Evolutionary conservation across 164 flowering plant species (phyloP).

Genomic region (Tinospora cordifolia): DNA sequence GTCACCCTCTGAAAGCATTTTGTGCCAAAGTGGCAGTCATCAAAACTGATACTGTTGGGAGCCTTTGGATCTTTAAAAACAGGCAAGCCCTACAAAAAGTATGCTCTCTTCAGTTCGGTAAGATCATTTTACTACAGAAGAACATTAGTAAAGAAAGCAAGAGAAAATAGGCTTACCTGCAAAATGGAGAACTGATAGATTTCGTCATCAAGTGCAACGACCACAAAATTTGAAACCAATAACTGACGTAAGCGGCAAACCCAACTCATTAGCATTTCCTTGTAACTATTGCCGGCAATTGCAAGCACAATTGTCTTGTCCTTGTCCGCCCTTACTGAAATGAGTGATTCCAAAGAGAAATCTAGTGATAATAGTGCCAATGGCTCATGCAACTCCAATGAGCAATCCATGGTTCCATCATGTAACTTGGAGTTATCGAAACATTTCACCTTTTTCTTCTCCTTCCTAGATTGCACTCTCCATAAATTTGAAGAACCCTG

Average conservation of each 20-base stretch:
- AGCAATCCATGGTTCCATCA: slow-evolving; percentile 25
- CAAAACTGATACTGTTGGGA: slow-evolving; percentile 65
- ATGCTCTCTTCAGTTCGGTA: background rate
- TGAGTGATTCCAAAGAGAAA: slow-evolving; percentile 54
- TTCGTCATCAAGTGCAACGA: slow-evolving; percentile 80
- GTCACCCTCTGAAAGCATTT: slow-evolving; percentile 93
- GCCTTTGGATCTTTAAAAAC: slow-evolving; percentile 62
- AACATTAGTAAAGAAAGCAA: background rate
- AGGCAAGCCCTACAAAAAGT: slow-evolving; percentile 61
- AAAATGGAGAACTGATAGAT: slow-evolving; percentile 62
- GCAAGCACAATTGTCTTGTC: slow-evolving; percentile 69
- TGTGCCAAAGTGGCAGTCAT: slow-evolving; percentile 92
- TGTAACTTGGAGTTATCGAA: slow-evolving; percentile 23
- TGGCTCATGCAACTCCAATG: slow-evolving; percentile 21
- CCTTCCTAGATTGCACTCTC: slow-evolving; percentile 30
- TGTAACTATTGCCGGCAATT: slow-evolving; percentile 79
- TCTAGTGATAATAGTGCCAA: slow-evolving; percentile 35
- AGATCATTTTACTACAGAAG: background rate
- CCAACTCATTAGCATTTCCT: slow-evolving; percentile 98
- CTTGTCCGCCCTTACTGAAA: slow-evolving; percentile 44
- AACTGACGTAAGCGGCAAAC: slow-evolving; percentile 74
- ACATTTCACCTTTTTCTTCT: slow-evolving; percentile 37
- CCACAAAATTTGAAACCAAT: slow-evolving; percentile 50
- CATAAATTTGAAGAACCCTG: slow-evolving; percentile 22
- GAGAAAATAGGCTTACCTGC: slow-evolving; percentile 45